Evolutionary conservation across 352 stramenopile genomes (phyloP).

Genomic region (Globisporangium lucens): DNA sequence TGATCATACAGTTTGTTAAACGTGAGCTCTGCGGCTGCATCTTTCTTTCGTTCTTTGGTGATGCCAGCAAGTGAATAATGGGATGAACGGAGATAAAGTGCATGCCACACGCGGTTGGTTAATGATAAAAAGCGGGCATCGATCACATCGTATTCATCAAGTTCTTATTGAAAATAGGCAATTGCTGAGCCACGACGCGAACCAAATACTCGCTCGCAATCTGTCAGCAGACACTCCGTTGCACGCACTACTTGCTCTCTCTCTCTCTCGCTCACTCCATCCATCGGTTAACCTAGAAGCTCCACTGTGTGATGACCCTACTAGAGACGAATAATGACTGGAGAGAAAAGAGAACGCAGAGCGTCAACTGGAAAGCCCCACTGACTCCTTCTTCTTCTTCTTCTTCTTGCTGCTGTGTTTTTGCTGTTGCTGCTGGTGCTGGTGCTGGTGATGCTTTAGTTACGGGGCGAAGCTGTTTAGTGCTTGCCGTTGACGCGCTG

Average conservation of each 20-base stretch:
- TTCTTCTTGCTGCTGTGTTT: background rate
- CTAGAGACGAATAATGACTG: background rate
- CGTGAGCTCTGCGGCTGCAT: background rate
- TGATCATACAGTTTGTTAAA: background rate
- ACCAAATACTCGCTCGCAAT: conserved; percentile 2
- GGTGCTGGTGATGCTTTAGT: background rate
- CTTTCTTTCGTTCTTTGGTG: background rate
- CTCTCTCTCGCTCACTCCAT: background rate
- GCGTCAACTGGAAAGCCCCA: background rate
- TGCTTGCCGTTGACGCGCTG: conserved; percentile 83
- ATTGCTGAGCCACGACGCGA: conserved; percentile 1
- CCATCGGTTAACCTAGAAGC: conserved; percentile 1
- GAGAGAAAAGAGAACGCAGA: background rate
- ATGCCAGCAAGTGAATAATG: background rate
- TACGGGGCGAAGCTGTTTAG: conserved; percentile 35
- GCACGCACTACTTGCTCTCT: background rate
- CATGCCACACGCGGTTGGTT: background rate
- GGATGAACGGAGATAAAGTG: background rate
- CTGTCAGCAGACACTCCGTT: background rate
- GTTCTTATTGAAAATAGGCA: conserved; percentile 15
- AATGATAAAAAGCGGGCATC: conserved; percentile 15
- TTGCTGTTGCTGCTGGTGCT: background rate
- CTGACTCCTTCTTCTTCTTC: conserved; percentile 8
- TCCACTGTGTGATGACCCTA: background rate
- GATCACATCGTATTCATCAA: conserved; percentile 29